Percentiles rank a stretch among this genome's conserved stretches.
Evolutionary conservation across 1,139 yeast species (phyloP).

Genomic region (Chernovozyma sophiae-reginae): DNA sequence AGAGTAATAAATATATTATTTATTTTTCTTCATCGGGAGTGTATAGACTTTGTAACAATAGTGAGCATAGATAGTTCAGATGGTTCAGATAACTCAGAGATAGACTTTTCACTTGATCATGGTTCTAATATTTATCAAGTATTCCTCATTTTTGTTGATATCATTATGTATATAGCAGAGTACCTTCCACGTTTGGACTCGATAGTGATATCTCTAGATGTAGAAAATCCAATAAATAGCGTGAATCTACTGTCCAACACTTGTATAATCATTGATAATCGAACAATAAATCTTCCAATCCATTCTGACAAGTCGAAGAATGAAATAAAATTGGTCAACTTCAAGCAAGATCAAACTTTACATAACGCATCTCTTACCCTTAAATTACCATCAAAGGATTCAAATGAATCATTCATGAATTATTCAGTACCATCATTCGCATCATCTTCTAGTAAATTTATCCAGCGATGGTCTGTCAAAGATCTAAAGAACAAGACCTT

Average conservation of each 20-base stretch:
- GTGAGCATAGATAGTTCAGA: too few species aligned
- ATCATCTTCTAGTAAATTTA: constrained; percentile 4
- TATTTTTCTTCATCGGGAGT: too few species aligned
- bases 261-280: neutral
- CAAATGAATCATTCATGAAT: constrained; percentile 18
- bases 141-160: too few species aligned
- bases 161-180: constrained; percentile 38
- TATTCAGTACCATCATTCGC: constrained; percentile 9
- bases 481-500: constrained; percentile 35
- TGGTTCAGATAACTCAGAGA: too few species aligned
- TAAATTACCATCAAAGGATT: constrained; percentile 5
- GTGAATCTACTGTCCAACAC: neutral
- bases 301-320: neutral
- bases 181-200: constrained; percentile 35
- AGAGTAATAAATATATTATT: too few species aligned
- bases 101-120: too few species aligned
- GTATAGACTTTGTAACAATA: neutral
- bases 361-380: constrained; percentile 10
- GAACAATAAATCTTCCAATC: constrained; percentile 3
- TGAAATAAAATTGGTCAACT: constrained; percentile 2
- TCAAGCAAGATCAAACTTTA: constrained; percentile 4
- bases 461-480: constrained; percentile 38
- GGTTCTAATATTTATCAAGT: too few species aligned
- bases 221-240: neutral
- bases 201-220: constrained; percentile 25